phyloP scores from a whole-genome alignment of 352 stramenopile species.

The Stephanocyclus meneghinianus region DNA sequence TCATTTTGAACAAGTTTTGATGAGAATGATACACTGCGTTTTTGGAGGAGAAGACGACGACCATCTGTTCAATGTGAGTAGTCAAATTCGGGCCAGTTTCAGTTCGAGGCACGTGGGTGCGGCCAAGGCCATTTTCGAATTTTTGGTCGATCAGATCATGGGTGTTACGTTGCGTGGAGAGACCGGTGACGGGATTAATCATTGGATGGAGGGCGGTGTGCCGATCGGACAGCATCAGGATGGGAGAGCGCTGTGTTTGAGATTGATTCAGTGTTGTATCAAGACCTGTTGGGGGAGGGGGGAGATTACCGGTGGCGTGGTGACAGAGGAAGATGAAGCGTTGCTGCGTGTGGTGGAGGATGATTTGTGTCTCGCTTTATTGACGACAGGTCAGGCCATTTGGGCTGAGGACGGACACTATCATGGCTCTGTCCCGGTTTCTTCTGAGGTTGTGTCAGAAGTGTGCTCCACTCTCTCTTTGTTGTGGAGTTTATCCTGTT shows the following conservation, averaged over 20 bases:
- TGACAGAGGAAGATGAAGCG: slow-evolving; percentile 24
- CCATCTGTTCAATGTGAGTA: not conserved
- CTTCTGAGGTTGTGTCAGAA: slow-evolving; percentile 73
- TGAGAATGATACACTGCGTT: slow-evolving; percentile 58
- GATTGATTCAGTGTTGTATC: slow-evolving; percentile 64
- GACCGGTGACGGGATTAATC: slow-evolving; percentile 19
- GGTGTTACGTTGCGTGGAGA: slow-evolving; percentile 55
- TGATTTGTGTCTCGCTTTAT: slow-evolving; percentile 77
- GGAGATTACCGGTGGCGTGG: slow-evolving; percentile 6
- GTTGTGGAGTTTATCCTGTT: slow-evolving; percentile 63
- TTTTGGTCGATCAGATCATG: slow-evolving; percentile 70
- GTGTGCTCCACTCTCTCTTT: slow-evolving; percentile 74
- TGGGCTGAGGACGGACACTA: slow-evolving; percentile 64
- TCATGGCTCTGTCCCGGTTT: slow-evolving; percentile 32
- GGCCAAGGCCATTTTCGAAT: slow-evolving; percentile 65
- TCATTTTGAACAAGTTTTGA: slow-evolving; percentile 81
- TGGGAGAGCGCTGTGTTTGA: slow-evolving; percentile 64
- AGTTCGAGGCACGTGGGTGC: slow-evolving; percentile 25
- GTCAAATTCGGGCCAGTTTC: not conserved
- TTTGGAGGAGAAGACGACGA: slow-evolving; percentile 52
- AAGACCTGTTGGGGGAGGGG: slow-evolving; percentile 44
- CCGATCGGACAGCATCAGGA: slow-evolving; percentile 2
- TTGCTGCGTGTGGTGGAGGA: slow-evolving; percentile 69
- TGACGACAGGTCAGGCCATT: slow-evolving; percentile 77
- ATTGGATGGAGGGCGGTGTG: slow-evolving; percentile 28